Conservation (phyloP, 2,329 filamentous ascomycete species). For the Diaporthe longicolla region DNA sequence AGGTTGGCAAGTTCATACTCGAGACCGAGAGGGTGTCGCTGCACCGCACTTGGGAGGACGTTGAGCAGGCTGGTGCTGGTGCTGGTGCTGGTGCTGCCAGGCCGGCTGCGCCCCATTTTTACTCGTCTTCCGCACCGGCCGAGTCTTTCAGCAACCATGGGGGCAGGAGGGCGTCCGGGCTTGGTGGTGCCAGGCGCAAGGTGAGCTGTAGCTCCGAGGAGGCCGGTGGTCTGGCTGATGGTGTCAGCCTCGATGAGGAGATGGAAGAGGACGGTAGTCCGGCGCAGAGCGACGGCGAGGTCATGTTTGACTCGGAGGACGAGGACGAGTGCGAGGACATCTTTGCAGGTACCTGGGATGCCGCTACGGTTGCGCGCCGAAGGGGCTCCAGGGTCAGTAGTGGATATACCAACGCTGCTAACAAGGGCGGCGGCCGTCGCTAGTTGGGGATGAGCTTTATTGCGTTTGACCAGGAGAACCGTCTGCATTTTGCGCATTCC, state of each 20-base stretch:
- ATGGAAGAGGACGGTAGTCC: constrained; percentile 42
- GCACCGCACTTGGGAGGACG: constrained; percentile 68
- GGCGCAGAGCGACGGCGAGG: constrained; percentile 48
- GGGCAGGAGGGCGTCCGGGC: constrained; percentile 41
- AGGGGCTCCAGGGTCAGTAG: constrained; percentile 55
- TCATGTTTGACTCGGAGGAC: constrained; percentile 74
- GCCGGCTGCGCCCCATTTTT: constrained; percentile 23
- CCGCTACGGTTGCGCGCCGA: constrained; percentile 63
- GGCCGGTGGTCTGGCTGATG: constrained; percentile 11
- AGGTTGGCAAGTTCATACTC: constrained; percentile 77
- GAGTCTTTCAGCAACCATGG: constrained; percentile 6
- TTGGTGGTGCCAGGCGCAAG: constrained; percentile 40
- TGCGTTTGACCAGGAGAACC: background rate
- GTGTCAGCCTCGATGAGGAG: constrained; percentile 35
- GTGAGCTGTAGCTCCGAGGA: constrained; percentile 38
- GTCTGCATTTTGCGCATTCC: background rate
- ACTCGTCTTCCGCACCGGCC: constrained; percentile 42
- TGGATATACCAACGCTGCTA: constrained; percentile 11
- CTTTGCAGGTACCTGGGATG: constrained; percentile 74
- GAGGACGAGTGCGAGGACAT: constrained; percentile 78
- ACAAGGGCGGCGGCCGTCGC: constrained; percentile 27
- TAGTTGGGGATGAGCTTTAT: background rate
- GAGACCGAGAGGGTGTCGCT: constrained; percentile 71
- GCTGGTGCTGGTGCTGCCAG: background rate
- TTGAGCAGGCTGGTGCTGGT: constrained; percentile 35